Evolutionary conservation across 345 rosid species (phyloP), one percentile per base, ranked within the genome.

Genomic region (Pistacia vera): DNA sequence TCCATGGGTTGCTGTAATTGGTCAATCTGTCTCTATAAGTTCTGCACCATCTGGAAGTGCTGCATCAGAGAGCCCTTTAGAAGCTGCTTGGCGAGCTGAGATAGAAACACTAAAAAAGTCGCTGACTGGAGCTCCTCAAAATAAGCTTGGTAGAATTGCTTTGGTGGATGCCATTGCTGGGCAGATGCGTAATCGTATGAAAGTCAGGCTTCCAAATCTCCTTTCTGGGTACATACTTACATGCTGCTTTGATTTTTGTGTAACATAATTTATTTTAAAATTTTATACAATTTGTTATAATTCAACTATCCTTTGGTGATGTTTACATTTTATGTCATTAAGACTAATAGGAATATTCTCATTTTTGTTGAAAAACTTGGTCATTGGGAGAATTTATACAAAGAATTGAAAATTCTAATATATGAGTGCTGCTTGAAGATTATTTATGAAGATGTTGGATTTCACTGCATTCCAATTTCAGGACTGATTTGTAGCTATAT

Each of bases 71-170:
- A 94, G 83, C 82, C 92, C 99, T 73, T 86, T 97, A 78, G 99
- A 97, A 86, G 94, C 95, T 79, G 99, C 97, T n/a, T 91, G 99
- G 99, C 91, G 90, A n/a, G 98, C 97, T 28, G 98, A 94, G 92
- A 92, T 89, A 74, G 97, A 94, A 80, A 92, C 94, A 82, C 84
- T 97, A 0, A 97, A 90, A 76, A 86, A 95, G 64, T 91, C 86
- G 79, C 81, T 97, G 73, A 86, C 85, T 41, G 99, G 97, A 75
- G 92, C 97, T 60, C 97, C 98, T 17, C 97, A 82, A 77, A 87
- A 82, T 89, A 93, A 92, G 87, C 97, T 97, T 73, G 99, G 98
- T 73, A 88, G 99, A 87, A 79, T 91, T 77, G 97, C 99, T 64
- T 81, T 97, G 82, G 93, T 97, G 77, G 98, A 97, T 61, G 84